Percentiles rank a stretch among this genome's conserved stretches.
phyloP scores from a whole-genome alignment of 1,139 yeast species.

The Hanseniaspora sp. region DNA sequence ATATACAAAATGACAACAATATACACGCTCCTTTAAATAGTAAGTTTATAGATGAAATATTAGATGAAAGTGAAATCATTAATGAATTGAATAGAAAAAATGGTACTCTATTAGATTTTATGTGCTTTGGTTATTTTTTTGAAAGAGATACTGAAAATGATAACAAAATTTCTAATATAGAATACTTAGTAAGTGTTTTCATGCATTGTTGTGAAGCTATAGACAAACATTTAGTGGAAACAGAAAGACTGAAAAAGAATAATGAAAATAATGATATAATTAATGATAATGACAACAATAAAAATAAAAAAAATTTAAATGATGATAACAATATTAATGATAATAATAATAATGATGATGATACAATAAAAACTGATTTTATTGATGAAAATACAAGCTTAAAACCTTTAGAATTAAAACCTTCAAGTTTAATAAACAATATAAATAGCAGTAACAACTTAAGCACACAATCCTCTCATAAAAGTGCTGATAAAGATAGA shows the following conservation, averaged over 20 bases:
- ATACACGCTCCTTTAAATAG: slow-evolving; percentile 36
- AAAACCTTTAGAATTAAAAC: slow-evolving; percentile 4
- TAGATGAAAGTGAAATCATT: slow-evolving; percentile 48
- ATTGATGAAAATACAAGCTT: background rate
- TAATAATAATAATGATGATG: slow-evolving; percentile 15
- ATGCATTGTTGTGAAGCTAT: slow-evolving; percentile 22
- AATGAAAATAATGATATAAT: background rate
- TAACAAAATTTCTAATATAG: slow-evolving; percentile 35
- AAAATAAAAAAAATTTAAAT: slow-evolving; percentile 15
- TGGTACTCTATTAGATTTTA: slow-evolving; percentile 41
- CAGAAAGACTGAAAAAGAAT: background rate
- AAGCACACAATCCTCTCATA: background rate
- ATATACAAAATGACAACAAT: slow-evolving; percentile 32
- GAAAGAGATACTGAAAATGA: slow-evolving; percentile 18
- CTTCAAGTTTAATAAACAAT: slow-evolving; percentile 10
- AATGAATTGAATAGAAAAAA: slow-evolving; percentile 41
- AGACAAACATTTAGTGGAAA: slow-evolving; percentile 11
- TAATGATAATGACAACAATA: background rate
- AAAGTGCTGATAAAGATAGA: background rate
- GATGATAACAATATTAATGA: slow-evolving; percentile 14
- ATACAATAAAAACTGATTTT: slow-evolving; percentile 19
- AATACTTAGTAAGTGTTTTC: slow-evolving; percentile 25
- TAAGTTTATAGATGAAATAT: slow-evolving; percentile 56
- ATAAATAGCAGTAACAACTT: slow-evolving; percentile 1
- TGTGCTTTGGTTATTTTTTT: slow-evolving; percentile 34